Percentiles rank a stretch among this genome's conserved stretches.
Evolutionary conservation across 768 basidiomycete species (phyloP).

Genomic region (Tricholomella constricta): DNA sequence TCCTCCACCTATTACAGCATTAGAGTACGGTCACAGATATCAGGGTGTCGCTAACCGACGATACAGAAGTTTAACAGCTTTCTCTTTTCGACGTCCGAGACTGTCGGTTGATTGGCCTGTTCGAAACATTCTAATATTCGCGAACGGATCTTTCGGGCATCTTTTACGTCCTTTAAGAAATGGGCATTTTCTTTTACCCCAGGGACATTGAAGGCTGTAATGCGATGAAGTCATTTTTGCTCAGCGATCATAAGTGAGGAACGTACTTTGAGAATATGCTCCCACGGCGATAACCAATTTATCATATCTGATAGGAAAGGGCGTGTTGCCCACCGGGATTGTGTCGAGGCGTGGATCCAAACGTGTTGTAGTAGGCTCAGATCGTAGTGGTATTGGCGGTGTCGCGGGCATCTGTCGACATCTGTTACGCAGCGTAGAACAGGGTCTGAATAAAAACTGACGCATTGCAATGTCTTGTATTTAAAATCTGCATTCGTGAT

Average conservation of each 20-base stretch:
- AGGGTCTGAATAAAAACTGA: background rate
- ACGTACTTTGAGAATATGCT: conserved; percentile 79
- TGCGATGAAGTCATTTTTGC: background rate
- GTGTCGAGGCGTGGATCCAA: conserved; percentile 1
- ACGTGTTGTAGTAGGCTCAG: background rate
- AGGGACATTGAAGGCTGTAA: conserved; percentile 64
- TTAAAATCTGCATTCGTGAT: conserved; percentile 6
- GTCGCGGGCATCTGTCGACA: conserved; percentile 12
- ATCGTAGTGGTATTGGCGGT: background rate
- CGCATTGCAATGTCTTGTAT: conserved; percentile 10
- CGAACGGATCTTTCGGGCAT: conserved; percentile 70
- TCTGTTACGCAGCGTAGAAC: background rate
- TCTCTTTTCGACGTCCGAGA: conserved; percentile 73
- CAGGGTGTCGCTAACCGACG: conserved; percentile 72
- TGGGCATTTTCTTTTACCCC: conserved; percentile 82
- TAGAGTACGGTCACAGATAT: too few species aligned
- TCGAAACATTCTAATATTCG: conserved; percentile 88
- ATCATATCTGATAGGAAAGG: conserved; percentile 71
- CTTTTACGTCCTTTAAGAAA: conserved; percentile 80
- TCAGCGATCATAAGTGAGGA: background rate
- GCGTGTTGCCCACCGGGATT: conserved; percentile 34
- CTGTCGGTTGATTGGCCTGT: conserved; percentile 79
- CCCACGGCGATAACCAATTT: conserved; percentile 86
- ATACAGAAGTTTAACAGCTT: conserved; percentile 85
- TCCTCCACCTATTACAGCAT: conserved; percentile 55